Evolutionary conservation across 2,329 filamentous ascomycete genomes (phyloP).

Genomic region (Juglanconis sp.): DNA sequence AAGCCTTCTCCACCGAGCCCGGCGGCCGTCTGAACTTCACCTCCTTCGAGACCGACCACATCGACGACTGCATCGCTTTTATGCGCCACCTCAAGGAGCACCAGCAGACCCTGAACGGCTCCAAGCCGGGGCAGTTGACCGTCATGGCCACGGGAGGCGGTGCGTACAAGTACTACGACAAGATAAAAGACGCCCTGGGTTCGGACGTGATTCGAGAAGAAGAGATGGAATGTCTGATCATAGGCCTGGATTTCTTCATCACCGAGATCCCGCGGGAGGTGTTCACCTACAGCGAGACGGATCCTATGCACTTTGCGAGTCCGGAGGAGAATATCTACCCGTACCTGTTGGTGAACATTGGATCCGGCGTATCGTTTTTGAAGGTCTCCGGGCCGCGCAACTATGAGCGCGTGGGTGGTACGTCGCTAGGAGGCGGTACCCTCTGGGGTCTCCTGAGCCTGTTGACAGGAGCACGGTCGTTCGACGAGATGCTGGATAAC

Average conservation of each 20-base stretch:
- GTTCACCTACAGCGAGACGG: conserved; percentile 89
- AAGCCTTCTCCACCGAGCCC: conserved; percentile 72
- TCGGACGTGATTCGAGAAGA: conserved; percentile 90
- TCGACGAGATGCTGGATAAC: conserved; percentile 94
- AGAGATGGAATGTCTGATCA: conserved; percentile 98
- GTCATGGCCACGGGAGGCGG: conserved; percentile 96
- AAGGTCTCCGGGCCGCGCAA: conserved; percentile 88
- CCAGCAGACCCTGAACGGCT: conserved; percentile 72
- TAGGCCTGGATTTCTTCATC: conserved; percentile 97
- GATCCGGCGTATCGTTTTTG: conserved; percentile 93
- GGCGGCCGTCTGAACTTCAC: conserved; percentile 93
- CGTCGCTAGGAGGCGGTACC: conserved; percentile 92
- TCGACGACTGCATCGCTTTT: conserved; percentile 90
- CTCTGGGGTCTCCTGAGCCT: conserved; percentile 93
- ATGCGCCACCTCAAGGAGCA: conserved; percentile 83
- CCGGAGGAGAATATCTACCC: conserved; percentile 83
- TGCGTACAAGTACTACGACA: conserved; percentile 95
- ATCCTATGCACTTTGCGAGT: conserved; percentile 85
- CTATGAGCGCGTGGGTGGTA: conserved; percentile 89
- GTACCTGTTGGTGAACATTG: conserved; percentile 96
- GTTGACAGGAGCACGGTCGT: conserved; percentile 88
- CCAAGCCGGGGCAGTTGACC: conserved; percentile 68
- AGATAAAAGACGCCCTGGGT: conserved; percentile 76
- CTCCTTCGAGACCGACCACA: conserved; percentile 92
- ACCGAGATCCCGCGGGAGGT: conserved; percentile 96